Conservation (phyloP, 345 rosid genomes). For the Eucalyptus sideroxylon region DNA sequence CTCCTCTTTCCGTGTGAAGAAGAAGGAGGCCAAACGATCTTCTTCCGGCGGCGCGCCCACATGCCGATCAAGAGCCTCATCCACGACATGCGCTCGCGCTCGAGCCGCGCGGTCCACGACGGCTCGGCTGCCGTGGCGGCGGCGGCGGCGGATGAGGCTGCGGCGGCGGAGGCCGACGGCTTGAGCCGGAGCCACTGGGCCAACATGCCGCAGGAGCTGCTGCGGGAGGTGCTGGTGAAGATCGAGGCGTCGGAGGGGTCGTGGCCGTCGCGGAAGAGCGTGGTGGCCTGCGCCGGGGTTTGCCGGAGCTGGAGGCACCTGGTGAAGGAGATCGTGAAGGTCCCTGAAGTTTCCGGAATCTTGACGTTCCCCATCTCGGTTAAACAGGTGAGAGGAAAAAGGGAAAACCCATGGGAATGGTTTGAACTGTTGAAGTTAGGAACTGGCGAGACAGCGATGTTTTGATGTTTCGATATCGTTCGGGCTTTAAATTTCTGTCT, state of each 20-base stretch:
- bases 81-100: constrained; percentile 32
- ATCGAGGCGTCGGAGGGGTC: constrained; percentile 50
- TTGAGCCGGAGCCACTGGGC: constrained; percentile 49
- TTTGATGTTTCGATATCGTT: not conserved
- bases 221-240: constrained; percentile 52
- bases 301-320: constrained; percentile 67
- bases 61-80: constrained; percentile 38
- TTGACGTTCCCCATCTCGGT: constrained; percentile 81
- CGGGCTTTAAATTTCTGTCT: not conserved
- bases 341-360: constrained; percentile 51
- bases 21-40: not conserved
- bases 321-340: constrained; percentile 50
- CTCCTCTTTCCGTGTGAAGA: not conserved
- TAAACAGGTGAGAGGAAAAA: constrained; percentile 49
- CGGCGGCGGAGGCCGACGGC: not conserved
- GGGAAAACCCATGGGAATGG: not conserved
- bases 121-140: constrained; percentile 4
- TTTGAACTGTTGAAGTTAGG: not conserved
- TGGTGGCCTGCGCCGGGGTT: constrained; percentile 82
- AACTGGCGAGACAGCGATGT: not conserved
- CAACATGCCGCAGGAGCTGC: constrained; percentile 62
- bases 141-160: not conserved
- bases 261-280: constrained; percentile 66
- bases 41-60: not conserved
- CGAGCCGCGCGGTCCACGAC: constrained; percentile 51